Evolutionary conservation across 768 basidiomycete genomes (phyloP), one percentile per base, ranked within the genome.

Genomic region (Tremella fuciformis): DNA sequence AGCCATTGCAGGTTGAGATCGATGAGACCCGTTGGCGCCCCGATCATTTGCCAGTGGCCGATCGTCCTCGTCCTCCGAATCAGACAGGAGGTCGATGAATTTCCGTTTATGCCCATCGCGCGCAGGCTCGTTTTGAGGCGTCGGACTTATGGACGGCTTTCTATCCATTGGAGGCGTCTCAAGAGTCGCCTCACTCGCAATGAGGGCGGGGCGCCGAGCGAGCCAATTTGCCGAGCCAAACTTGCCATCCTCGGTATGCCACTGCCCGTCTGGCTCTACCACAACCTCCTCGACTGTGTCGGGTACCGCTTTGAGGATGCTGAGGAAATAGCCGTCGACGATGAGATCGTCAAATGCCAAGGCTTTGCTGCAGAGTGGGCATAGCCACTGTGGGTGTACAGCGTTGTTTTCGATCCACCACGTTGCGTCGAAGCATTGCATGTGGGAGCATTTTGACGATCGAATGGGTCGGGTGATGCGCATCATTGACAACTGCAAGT

Each of bases 351-450:
- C 87, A 18, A 84, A 79, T 63, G 86, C 84, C 53, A 99, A 76
- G 47, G 82, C 79, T 70, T 84, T 86, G 74, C 91, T 89, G 77
- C 96, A 98, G n/a, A 46, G 22, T 8, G 42, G 42, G 77, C 96
- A 98, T 47, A 87, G 77, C 88, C 89, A 99, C 26, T 91, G 92
- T 1, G 94, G 96, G 8, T 92, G 97, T 78, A 90, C 87, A 70
- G 94, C 89, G 85, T 96, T 98, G 74, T 94, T 85, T 3, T 87
- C 86, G 70, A 88, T 90, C 92, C 92, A 99, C 40, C 88, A 90
- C 16, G 82, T 82, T 0, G 92, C 92, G 77, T 99, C 96, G 77
- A 98, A 99, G 75, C 96, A 99, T 66, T 92, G 89, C 7, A 88
- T 79, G 77, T 98, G 96, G 38, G 88, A 85, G 70, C 96, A 98